Conservation (phyloP, 202 grass and related monocot genomes). For the Elaeis oleifera region DNA sequence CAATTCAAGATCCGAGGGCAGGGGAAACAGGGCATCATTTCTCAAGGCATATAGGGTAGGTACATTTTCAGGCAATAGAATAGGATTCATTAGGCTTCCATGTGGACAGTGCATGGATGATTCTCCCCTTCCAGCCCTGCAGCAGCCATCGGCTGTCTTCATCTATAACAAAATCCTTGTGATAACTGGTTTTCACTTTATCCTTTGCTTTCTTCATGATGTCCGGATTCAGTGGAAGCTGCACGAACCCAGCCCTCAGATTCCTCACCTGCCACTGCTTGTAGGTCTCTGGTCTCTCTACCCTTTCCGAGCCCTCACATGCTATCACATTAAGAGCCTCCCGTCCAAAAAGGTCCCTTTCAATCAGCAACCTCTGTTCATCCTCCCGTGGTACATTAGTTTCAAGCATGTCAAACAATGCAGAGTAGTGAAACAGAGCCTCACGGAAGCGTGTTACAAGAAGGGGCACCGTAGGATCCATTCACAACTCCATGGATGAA, state of each 20-base stretch:
- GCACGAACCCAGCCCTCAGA: constrained; percentile 3
- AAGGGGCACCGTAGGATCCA: constrained; percentile 11
- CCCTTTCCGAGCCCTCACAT: constrained; percentile 14
- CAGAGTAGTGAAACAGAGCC: constrained; percentile 7
- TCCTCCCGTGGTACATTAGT: constrained; percentile 7
- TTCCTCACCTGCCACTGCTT: constrained; percentile 21
- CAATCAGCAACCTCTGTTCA: constrained; percentile 7
- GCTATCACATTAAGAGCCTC: constrained; percentile 12
- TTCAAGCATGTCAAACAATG: constrained; percentile 7
- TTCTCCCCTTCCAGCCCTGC: constrained; percentile 14
- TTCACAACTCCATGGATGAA: constrained; percentile 3
- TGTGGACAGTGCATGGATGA: background rate
- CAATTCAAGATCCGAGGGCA: too few relatives aligned
- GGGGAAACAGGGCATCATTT: too few relatives aligned
- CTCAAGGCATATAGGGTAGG: too few relatives aligned
- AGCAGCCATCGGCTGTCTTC: constrained; percentile 4
- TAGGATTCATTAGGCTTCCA: background rate
- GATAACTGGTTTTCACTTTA: background rate
- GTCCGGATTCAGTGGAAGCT: constrained; percentile 4
- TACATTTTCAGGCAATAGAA: too few relatives aligned
- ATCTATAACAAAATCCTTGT: constrained; percentile 16
- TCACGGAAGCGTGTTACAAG: constrained; percentile 13
- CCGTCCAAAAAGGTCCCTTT: background rate
- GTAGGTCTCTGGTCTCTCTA: constrained; percentile 18
- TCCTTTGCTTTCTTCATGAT: background rate